These are phyloP conservation scores for Entrophospora sp. DNA, from an alignment of 192 early-diverging fungal species.

Conservation along the genomic window DNA sequence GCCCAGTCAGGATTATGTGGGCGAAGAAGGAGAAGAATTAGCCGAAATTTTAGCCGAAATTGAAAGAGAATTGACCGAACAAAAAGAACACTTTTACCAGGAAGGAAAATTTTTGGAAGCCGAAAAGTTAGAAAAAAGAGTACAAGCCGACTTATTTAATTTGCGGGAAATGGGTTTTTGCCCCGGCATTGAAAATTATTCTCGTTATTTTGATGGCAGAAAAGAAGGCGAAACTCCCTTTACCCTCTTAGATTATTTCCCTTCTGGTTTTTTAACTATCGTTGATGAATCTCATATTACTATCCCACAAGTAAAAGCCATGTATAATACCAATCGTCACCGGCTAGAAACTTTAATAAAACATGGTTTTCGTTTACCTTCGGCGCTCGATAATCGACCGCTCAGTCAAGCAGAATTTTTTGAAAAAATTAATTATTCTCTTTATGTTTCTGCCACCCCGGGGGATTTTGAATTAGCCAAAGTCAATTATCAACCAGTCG, in stretches of 20 bases:
- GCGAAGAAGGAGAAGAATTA: constrained; percentile 11
- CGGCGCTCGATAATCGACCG: too few species aligned
- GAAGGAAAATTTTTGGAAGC: background rate
- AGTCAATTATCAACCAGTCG: too few species aligned
- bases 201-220: background rate
- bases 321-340: too few species aligned
- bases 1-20: background rate
- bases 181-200: constrained; percentile 1
- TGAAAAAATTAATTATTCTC: too few species aligned
- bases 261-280: background rate
- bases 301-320: too few species aligned
- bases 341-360: too few species aligned
- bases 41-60: background rate
- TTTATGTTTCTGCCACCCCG: too few species aligned
- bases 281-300: constrained; percentile 15
- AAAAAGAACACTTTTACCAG: background rate
- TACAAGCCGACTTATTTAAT: constrained; percentile 2
- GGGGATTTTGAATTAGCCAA: too few species aligned
- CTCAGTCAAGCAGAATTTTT: too few species aligned
- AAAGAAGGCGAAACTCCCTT: background rate
- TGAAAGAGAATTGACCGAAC: background rate
- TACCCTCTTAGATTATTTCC: background rate
- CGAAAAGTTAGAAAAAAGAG: background rate
- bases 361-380: too few species aligned
- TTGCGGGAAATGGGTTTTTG: constrained; percentile 4